A percentile compares a stretch with the other conserved stretches of the same genome.
Conservation (phyloP, 169 alveolate species). For the Plasmodium yoelii region DNA sequence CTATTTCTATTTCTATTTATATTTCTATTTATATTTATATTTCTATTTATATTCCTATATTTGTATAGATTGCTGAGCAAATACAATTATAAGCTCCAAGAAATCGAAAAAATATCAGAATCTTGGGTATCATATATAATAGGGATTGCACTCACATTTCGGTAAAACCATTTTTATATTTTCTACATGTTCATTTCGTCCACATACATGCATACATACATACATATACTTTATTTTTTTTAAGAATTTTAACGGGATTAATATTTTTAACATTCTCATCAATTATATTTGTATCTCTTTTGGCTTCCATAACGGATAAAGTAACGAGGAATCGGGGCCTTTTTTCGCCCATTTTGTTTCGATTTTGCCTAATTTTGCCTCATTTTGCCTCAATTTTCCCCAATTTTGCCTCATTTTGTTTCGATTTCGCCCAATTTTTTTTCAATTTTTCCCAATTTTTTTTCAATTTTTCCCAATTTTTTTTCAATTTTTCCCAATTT, state of each 20-base stretch:
- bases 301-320: conserved; percentile 68
- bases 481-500: too few species aligned
- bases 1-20: too few species aligned
- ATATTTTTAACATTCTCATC: conserved; percentile 75
- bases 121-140: conserved; percentile 76
- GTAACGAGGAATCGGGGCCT: conserved; percentile 36
- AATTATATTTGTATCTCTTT: conserved; percentile 78
- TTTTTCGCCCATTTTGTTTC: too few species aligned
- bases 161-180: conserved; percentile 4
- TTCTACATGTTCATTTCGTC: neutral
- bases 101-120: conserved; percentile 68
- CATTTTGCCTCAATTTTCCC: too few species aligned
- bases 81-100: conserved; percentile 78
- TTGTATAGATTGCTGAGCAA: conserved; percentile 74
- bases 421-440: too few species aligned
- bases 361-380: too few species aligned
- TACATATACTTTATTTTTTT: conserved; percentile 57
- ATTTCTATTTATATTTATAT: too few species aligned
- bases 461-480: neutral
- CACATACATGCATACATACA: neutral
- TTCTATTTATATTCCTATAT: too few species aligned
- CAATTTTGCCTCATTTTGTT: too few species aligned
- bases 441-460: too few species aligned
- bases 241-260: conserved; percentile 80
- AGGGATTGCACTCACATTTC: conserved; percentile 39